Percentiles rank a stretch among this genome's conserved stretches.
These are phyloP conservation scores for Saturnispora bothae DNA, from an alignment of 805 yeast genomes.

Conservation along the genomic window DNA sequence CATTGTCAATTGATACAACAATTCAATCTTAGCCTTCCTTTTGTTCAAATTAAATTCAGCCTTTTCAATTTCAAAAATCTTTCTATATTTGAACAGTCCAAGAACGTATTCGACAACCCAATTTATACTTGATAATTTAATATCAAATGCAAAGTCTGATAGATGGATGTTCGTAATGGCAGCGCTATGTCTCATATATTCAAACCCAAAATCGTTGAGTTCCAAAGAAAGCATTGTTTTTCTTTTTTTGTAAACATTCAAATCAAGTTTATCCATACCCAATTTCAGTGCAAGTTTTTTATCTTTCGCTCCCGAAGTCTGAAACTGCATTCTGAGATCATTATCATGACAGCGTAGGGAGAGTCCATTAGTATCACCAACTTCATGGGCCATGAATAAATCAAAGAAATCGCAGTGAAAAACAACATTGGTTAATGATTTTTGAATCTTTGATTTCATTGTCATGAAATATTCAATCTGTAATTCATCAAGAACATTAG, in stretches of 20 bases:
- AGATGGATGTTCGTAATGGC: neutral
- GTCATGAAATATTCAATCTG: slow-evolving; percentile 45
- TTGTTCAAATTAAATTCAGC: slow-evolving; percentile 9
- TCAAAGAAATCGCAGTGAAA: slow-evolving; percentile 6
- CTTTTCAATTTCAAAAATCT: neutral
- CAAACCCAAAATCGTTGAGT: neutral
- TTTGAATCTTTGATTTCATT: slow-evolving; percentile 23
- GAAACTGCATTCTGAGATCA: slow-evolving; percentile 1
- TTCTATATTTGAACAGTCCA: neutral
- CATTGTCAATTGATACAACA: slow-evolving; percentile 31
- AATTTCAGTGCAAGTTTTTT: slow-evolving; percentile 28
- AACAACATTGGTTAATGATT: slow-evolving; percentile 1
- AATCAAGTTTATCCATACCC: slow-evolving; percentile 2
- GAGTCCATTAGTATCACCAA: slow-evolving; percentile 5
- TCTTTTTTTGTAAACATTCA: slow-evolving; percentile 1
- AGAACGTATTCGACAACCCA: slow-evolving; percentile 6
- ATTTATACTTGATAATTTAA: neutral
- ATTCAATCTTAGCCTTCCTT: slow-evolving; percentile 25
- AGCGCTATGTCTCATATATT: neutral
- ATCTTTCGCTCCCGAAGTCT: slow-evolving; percentile 29
- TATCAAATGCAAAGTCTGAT: slow-evolving; percentile 3
- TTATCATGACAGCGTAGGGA: slow-evolving; percentile 2
- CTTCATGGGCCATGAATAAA: slow-evolving; percentile 1
- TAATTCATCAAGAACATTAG: slow-evolving; percentile 48
- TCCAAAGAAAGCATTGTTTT: slow-evolving; percentile 4